A percentile compares a stretch with the other conserved stretches of the same genome.
Evolutionary conservation across 202 grass and related monocot genomes (phyloP).

Genomic region (Carex sylvatica): DNA sequence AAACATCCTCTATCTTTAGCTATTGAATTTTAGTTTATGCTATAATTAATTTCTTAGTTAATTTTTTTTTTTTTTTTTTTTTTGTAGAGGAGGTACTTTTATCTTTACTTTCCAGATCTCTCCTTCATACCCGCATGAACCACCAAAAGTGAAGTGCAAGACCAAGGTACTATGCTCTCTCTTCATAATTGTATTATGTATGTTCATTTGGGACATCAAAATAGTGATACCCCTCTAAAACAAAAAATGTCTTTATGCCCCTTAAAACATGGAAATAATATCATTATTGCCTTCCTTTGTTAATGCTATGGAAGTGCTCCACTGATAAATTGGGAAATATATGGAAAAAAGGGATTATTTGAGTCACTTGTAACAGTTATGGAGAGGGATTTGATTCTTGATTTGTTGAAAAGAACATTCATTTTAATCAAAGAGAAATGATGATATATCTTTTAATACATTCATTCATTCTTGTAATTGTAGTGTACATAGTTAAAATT

Average conservation of each 20-base stretch:
- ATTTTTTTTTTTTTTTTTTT: neutral
- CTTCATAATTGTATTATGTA: neutral
- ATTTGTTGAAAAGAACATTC: neutral
- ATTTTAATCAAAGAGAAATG: too few species aligned
- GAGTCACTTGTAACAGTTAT: neutral
- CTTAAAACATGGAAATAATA: neutral
- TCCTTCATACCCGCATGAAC: conserved; percentile 80
- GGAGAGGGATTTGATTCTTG: neutral
- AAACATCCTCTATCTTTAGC: too few species aligned
- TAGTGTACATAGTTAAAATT: neutral
- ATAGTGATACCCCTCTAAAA: neutral
- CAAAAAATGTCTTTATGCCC: neutral
- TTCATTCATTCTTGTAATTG: neutral
- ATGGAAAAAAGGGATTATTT: neutral
- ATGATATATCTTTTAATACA: neutral
- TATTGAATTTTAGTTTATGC: conserved; percentile 6
- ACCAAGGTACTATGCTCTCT: conserved; percentile 58
- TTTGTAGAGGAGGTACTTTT: conserved; percentile 67
- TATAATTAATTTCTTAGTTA: conserved; percentile 3
- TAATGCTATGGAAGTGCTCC: neutral
- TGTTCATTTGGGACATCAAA: neutral
- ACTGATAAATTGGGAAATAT: neutral
- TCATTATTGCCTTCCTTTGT: neutral
- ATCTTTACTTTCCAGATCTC: conserved; percentile 81
- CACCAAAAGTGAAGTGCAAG: conserved; percentile 92